Evolutionary conservation across 2,329 filamentous ascomycete genomes (phyloP), one percentile per base, ranked within the genome.

Genomic region (Pseudomassariella vexata): DNA sequence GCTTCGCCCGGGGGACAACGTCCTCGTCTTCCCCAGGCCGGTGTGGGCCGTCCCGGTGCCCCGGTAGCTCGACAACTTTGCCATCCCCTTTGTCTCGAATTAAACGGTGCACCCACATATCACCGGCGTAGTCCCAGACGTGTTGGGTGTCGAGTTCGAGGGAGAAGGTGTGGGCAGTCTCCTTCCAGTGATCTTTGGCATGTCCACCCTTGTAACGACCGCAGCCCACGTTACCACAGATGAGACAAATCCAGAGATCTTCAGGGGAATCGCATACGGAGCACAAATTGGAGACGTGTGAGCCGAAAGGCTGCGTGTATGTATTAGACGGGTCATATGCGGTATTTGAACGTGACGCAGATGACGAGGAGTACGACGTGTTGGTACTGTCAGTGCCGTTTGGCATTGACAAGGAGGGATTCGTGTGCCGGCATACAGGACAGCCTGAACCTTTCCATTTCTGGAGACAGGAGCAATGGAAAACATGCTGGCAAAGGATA

Each of bases 121-220:
- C 92, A 5, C 86, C 88, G 1, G 85, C 86, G 44, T 98, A 98
- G 59, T 98, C 92, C 92, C 92, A 98, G 2, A 98, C 89, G 47
- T 95, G 83, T 56, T 98, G 90, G 1, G 88, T 94, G 40, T 83
- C 79, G 22, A 96, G 76, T 55, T 98, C 92, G 55, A 98, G 84
- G 17, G 88, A 84, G 53, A 95, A 98, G 41, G 84, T 85, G 57
- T 98, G 92, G 4, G 79, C 78, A 3, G 86, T 94, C 34, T 85
- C 75, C 59, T 94, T 88, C 76, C 87, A 95, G 59, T 95, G 89
- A 9, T 85, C 82, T 55, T 94, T 95, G 20, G 90, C 89, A 50
- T 96, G 89, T 0, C 88, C 92, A 18, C 82, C 79, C 56, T 95
- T 94, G 55, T 98, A 98, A 19, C 92, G 79, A 1, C 92, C 92